Base-by-base conservation (phyloP, 306 rosid genomes). In the Hylodesmum podocarpum region DNA sequence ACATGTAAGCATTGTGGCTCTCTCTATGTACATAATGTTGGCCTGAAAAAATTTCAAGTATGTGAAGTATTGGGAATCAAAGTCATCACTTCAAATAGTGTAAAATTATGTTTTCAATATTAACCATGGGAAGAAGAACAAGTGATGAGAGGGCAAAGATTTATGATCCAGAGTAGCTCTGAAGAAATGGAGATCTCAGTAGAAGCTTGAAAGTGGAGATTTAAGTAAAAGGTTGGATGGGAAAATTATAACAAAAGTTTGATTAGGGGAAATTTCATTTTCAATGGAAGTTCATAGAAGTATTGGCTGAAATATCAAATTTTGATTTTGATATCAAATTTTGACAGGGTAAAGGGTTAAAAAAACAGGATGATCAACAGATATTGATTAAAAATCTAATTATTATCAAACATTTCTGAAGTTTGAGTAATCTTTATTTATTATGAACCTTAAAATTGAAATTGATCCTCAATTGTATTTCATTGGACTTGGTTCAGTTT, bases 1-100 rank as follows among this genome's bases (percentile, higher is more conserved):
- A 47, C 76, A 84, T 8, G 72, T 83, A 19, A 85, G 78, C 87
- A 72, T 87, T 21, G 62, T 66, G 49, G 70, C 76, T 58, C 67
- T 92, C 66, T 43, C 88, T 44, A 10, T 84, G 83, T 87, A 90
- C 84, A 36, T 80, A 13, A 36, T 63, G 69, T 63, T 36, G 28
- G 29, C 11, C 10, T 34, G 69, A 63, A 63, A 63, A 34, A 10
- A 0, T 1, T 34, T 34, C 8, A 9, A 29, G 37, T 59, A 29
- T 8, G 46, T 16, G 8, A 63, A 16, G 46, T 36, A 47, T 63
- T 63, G 16, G 69, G 16, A 34, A 34, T 33, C 47, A 36, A 14
- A 63, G 29, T 36, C 69, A 63, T 63, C 28, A 36, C 47, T 36
- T 8, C 5, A 12, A 16, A 63, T 16, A 34, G 18, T 63, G 27